These are phyloP conservation scores for Neurospora sp. DNA, from an alignment of 495 filamentous ascomycete genomes.

Conservation along the genomic window DNA sequence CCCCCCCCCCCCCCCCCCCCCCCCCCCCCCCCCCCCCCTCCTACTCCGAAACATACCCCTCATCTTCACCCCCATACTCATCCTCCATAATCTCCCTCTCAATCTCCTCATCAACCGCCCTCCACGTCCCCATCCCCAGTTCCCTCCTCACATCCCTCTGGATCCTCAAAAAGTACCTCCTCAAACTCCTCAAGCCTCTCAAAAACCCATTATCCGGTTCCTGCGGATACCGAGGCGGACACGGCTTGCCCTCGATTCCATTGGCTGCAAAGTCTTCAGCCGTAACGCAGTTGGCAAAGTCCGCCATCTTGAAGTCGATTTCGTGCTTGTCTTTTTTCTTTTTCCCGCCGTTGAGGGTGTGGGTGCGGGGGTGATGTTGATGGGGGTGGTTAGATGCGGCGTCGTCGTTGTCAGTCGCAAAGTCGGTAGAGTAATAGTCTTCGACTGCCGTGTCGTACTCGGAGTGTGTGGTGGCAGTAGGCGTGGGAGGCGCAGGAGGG, in stretches of 20 bases:
- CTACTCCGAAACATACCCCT: neutral
- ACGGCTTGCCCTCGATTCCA: slow-evolving; percentile 43
- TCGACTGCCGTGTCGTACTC: slow-evolving; percentile 39
- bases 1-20: too few relatives aligned
- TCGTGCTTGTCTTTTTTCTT: slow-evolving; percentile 33
- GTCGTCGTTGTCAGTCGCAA: slow-evolving; percentile 42
- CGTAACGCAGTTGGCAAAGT: slow-evolving; percentile 96
- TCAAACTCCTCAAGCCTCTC: slow-evolving; percentile 67
- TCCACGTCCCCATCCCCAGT: slow-evolving; percentile 21
- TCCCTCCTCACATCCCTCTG: slow-evolving; percentile 65
- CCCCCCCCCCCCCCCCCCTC: too few relatives aligned
- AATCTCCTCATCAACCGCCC: neutral
- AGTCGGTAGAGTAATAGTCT: slow-evolving; percentile 34
- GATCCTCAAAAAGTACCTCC: slow-evolving; percentile 80
- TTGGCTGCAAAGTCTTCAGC: slow-evolving; percentile 53
- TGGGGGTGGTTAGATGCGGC: neutral
- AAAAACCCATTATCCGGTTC: slow-evolving; percentile 86
- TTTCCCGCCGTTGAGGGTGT: slow-evolving; percentile 3
- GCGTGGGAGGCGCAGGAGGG: slow-evolving; percentile 12
- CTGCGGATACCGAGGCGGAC: slow-evolving; percentile 70
- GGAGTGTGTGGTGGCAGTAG: slow-evolving; percentile 10
- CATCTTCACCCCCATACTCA: neutral
- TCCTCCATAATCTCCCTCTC: neutral
- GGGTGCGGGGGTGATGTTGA: too few relatives aligned
- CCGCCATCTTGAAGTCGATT: slow-evolving; percentile 92